These are phyloP conservation scores for Aspergillus carbonarius DNA, from an alignment of 2,329 filamentous ascomycete species.

Conservation along the genomic window DNA sequence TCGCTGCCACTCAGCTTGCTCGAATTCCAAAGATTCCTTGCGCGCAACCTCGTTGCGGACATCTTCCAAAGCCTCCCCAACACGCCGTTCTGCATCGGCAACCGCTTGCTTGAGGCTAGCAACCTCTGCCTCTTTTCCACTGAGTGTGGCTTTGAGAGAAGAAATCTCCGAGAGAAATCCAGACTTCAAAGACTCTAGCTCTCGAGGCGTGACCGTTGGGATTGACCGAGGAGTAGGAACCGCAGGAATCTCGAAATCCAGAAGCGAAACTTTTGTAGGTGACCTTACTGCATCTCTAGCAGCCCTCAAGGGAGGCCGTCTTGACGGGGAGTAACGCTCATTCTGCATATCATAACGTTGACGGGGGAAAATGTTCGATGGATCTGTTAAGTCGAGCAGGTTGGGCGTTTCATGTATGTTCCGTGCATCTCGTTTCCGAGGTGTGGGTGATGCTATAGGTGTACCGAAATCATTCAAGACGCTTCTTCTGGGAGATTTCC, in stretches of 20 bases:
- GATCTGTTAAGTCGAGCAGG: conserved; percentile 85
- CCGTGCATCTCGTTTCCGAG: conserved; percentile 50
- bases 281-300: conserved; percentile 37
- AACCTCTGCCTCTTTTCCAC: conserved; percentile 90
- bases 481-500: conserved; percentile 34
- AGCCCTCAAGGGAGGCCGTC: conserved; percentile 46
- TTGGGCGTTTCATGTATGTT: conserved; percentile 66
- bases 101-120: conserved; percentile 83
- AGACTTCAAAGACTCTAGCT: conserved; percentile 90
- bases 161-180: conserved; percentile 89
- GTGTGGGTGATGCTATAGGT: conserved; percentile 44
- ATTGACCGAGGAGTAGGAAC: conserved; percentile 88
- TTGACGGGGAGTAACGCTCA: conserved; percentile 39
- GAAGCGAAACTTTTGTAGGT: conserved; percentile 63
- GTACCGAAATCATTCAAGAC: conserved; percentile 35
- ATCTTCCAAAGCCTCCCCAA: conserved; percentile 80
- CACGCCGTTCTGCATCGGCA: conserved; percentile 85
- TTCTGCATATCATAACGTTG: conserved; percentile 47
- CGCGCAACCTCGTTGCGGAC: conserved; percentile 72
- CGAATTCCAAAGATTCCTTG: conserved; percentile 70
- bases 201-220: conserved; percentile 84
- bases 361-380: conserved; percentile 58
- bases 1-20: conserved; percentile 80
- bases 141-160: conserved; percentile 85
- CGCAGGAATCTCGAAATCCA: conserved; percentile 92